Conservation (phyloP, 106 monocot genomes). For the Dioscorea alata region DNA sequence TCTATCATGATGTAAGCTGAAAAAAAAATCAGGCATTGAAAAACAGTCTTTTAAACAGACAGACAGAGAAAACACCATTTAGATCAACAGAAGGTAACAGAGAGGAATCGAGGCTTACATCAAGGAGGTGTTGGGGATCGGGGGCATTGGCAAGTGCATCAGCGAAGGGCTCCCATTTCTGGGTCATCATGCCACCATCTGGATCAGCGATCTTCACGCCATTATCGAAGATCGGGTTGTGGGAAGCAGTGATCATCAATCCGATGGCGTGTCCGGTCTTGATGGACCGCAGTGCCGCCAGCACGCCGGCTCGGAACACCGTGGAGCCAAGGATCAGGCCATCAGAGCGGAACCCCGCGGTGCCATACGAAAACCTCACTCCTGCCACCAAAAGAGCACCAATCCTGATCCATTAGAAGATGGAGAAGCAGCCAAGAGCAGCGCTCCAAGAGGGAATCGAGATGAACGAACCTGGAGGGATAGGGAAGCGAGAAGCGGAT, state of each 20-base stretch:
- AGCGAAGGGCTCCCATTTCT: constrained; percentile 88
- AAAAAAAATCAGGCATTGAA: too few relatives aligned
- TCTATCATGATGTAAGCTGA: too few relatives aligned
- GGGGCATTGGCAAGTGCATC: constrained; percentile 72
- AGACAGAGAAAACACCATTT: too few relatives aligned
- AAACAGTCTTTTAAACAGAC: too few relatives aligned
- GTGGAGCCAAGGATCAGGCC: constrained; percentile 57
- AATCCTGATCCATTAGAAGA: background rate
- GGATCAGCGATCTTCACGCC: constrained; percentile 92
- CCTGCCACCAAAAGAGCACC: constrained; percentile 18
- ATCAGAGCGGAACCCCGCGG: constrained; percentile 76
- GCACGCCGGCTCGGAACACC: constrained; percentile 61
- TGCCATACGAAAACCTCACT: constrained; percentile 68
- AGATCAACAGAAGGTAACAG: background rate
- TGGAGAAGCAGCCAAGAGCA: background rate
- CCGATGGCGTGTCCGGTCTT: constrained; percentile 57
- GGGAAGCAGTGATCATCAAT: constrained; percentile 89
- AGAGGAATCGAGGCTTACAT: constrained; percentile 22
- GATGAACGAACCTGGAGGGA: constrained; percentile 13
- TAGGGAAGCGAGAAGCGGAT: constrained; percentile 28
- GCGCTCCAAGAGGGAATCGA: background rate
- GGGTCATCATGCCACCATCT: constrained; percentile 80
- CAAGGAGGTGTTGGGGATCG: constrained; percentile 46
- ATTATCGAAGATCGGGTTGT: constrained; percentile 77
- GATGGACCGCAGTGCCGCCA: constrained; percentile 80